phyloP scores from a whole-genome alignment of 495 filamentous ascomycete genomes.

The Penicillium robsamsonii region DNA sequence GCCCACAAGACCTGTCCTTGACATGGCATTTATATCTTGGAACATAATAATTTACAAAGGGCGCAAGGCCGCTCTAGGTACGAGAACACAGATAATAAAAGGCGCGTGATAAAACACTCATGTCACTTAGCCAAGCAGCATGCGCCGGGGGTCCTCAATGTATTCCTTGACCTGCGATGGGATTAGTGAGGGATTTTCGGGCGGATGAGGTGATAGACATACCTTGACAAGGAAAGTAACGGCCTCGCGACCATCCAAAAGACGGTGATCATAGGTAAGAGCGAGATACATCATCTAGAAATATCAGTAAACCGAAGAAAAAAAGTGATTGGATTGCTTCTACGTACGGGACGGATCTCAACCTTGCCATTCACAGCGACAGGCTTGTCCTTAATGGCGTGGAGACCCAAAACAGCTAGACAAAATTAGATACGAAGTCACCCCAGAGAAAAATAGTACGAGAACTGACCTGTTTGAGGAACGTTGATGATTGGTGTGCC shows the following conservation, averaged over 20 bases:
- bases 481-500: constrained; percentile 99
- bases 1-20: constrained; percentile 3
- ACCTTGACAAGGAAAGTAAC: constrained; percentile 96
- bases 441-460: neutral
- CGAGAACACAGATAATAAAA: constrained; percentile 18
- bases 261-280: constrained; percentile 93
- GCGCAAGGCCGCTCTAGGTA: constrained; percentile 19
- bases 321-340: neutral
- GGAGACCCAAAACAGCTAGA: constrained; percentile 86
- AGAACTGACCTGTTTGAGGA: constrained; percentile 70
- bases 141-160: constrained; percentile 92
- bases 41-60: constrained; percentile 40
- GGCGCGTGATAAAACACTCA: neutral
- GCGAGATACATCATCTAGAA: constrained; percentile 93
- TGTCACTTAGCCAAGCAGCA: constrained; percentile 64
- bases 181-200: constrained; percentile 13
- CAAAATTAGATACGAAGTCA: constrained; percentile 18
- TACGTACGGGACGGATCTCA: constrained; percentile 77
- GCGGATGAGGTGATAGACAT: constrained; percentile 7
- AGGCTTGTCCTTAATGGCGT: constrained; percentile 94
- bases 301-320: constrained; percentile 18
- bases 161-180: constrained; percentile 75
- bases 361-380: constrained; percentile 89
- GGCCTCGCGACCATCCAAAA: constrained; percentile 92
- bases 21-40: constrained; percentile 25